Base-by-base conservation (phyloP, 2,329 filamentous ascomycete species). In the Botrytis medusae region DNA sequence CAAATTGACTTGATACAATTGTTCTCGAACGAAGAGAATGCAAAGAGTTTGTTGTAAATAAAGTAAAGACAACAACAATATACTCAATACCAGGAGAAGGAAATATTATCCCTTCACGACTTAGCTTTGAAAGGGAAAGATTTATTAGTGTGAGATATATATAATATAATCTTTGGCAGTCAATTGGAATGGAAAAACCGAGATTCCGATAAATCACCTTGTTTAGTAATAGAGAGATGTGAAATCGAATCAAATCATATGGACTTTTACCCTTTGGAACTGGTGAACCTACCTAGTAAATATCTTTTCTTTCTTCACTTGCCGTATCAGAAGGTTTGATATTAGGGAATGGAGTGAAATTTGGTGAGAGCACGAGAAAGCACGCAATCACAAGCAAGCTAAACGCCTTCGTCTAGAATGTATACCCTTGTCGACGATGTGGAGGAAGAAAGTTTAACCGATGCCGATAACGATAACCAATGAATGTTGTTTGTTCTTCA, bases 71-170 rank as follows among this genome's bases (percentile, higher is more conserved):
- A n/a, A 51, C 60, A 40, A 64, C 57, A 42, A 63, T 2, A 12
- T 29, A 62, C 6, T 42, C 65, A 44, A 34, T 32, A 8, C 37
- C 9, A 7, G 37, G 8, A 34, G 68, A 62, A 70, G 40, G 40
- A 70, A 37, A 70, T 70, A 60, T 16, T 70, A n/a, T 34, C 40
- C 68, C 64, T 67, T 67, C 25, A 32, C 44, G 18, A 71, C 54
- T 64, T 63, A 64, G n/a, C 44, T 25, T 54, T 71, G 69, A 71
- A 64, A 71, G 67, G 62, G 69, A 64, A 48, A 51, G n/a, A 65
- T 60, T 69, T 44, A 57, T 69, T 44, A 42, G 48, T 57, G 51
- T 60, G 32, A 42, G 54, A 57, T 29, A 69, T 69, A 44, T 54
- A 54, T 32, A 20, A 67, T 67, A 20, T 64, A 67, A 51, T 51